phyloP scores from a whole-genome alignment of 148 eudicot genomes.

The Arctostaphylos glauca region DNA sequence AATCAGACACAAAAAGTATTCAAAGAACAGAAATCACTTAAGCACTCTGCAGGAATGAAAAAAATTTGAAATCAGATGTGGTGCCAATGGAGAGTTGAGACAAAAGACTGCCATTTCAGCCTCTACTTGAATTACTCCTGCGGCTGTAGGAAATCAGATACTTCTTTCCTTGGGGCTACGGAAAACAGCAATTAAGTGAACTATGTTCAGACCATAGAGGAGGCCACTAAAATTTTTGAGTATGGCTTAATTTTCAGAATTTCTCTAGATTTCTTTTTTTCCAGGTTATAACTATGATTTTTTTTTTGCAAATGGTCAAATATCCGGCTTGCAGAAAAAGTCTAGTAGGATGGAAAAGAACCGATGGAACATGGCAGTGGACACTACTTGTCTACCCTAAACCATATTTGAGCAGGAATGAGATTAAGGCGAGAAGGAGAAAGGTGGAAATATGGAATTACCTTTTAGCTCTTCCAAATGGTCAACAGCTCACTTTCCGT shows the following conservation, averaged over 20 bases:
- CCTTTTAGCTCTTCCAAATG: no score
- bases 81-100: constrained; percentile 25
- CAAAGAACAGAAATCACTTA: constrained; percentile 32
- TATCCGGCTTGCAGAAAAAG: constrained; percentile 40
- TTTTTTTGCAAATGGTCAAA: not conserved
- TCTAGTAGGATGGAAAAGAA: constrained; percentile 22
- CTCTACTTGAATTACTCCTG: constrained; percentile 38
- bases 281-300: not conserved
- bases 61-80: constrained; percentile 15
- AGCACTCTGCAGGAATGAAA: constrained; percentile 28
- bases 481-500: no score
- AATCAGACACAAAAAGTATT: constrained; percentile 34
- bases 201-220: constrained; percentile 21
- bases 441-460: no score
- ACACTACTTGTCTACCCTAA: constrained; percentile 40
- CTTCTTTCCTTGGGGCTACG: constrained; percentile 18
- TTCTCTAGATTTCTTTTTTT: not conserved
- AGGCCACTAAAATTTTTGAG: constrained; percentile 31
- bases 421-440: no score
- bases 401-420: no score
- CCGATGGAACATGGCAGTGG: constrained; percentile 76
- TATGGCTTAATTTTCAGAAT: not conserved
- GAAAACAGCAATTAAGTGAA: constrained; percentile 23
- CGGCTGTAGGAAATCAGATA: constrained; percentile 35
- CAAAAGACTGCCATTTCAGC: constrained; percentile 54